Base-by-base conservation (phyloP, 2,329 filamentous ascomycete genomes). In the Fusarium chuoi region DNA sequence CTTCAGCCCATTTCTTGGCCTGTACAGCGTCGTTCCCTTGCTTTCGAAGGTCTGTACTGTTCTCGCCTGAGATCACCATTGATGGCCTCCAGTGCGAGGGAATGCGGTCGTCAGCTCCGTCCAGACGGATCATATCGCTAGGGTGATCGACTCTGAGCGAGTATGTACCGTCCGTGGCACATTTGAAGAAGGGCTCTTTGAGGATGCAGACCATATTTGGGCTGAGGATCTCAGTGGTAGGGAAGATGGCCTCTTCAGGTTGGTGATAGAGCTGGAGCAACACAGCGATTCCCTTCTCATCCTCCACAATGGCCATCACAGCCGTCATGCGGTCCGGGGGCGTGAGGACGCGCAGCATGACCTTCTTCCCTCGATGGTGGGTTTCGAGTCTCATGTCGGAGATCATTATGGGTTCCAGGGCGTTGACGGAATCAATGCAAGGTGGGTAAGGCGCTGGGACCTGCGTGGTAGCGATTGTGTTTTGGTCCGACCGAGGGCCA, bases 111-210 rank as follows among this genome's bases (percentile, higher is more conserved):
- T 51, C 30, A 51, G 48, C 48, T 35, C 17, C n/a, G 6, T 35
- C 48, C 4, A 65, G 18, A 9, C 7, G 4, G 18, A 65, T 28
- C 22, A 63, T 65, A 9, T 65, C 58, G 7, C 45, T 13, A 0
- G 58, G 62, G 17, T 65, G 62, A 7, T 65, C 46, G 1, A 65
- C 30, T 13, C 62, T 28, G 12, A 65, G 26, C 0, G 46, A 63
- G n/a, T 65, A 65, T 35, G 33, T 46, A 63, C 39, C 3, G 26
- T 20, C 26, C 8, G 30, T 26, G 38, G 18, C 22, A 4, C 26
- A 60, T 52, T 35, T 36, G 18, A 63, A 63, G 39, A 63, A 54
- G 8, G 58, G 62, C 5, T 65, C 46, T 17, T 65, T 65, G 12
- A 65, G 14, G 10, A 63, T 54, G 6, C 26, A 65, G 3, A 54